These are phyloP conservation scores for Kwoniella newhampshirensis DNA, from an alignment of 768 basidiomycete species.

Conservation along the genomic window DNA sequence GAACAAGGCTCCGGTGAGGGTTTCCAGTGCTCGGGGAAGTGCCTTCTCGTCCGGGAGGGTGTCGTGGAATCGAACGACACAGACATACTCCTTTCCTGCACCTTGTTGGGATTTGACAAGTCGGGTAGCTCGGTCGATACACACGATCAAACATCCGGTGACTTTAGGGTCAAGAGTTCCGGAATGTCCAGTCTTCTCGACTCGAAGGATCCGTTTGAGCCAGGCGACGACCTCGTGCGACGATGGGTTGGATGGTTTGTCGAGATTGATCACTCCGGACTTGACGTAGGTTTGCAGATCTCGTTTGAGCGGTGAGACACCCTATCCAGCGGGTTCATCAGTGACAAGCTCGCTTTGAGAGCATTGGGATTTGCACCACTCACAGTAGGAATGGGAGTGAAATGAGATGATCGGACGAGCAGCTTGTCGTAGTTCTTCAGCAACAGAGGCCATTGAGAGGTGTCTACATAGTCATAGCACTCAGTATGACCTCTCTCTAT, in stretches of 20 bases:
- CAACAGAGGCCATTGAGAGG: slow-evolving; percentile 94
- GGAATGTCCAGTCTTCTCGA: slow-evolving; percentile 98
- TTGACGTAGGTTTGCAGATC: slow-evolving; percentile 90
- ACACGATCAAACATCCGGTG: slow-evolving; percentile 97
- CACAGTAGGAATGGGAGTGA: slow-evolving; percentile 86
- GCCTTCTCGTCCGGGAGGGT: slow-evolving; percentile 75
- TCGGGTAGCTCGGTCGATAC: slow-evolving; percentile 96
- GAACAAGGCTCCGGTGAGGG: slow-evolving; percentile 95
- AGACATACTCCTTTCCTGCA: slow-evolving; percentile 99
- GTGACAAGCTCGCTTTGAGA: background rate
- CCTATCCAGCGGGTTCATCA: slow-evolving; percentile 48
- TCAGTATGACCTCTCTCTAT: background rate
- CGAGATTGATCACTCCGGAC: slow-evolving; percentile 98
- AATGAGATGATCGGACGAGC: slow-evolving; percentile 90
- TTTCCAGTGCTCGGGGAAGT: slow-evolving; percentile 90
- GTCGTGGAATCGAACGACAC: slow-evolving; percentile 88
- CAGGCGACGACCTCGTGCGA: slow-evolving; percentile 99
- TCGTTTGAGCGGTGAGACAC: slow-evolving; percentile 90
- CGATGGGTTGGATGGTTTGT: slow-evolving; percentile 98
- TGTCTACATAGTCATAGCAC: slow-evolving; percentile 59
- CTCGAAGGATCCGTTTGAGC: slow-evolving; percentile 92
- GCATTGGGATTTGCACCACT: slow-evolving; percentile 5
- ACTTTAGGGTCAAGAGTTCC: slow-evolving; percentile 99
- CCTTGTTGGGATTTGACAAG: slow-evolving; percentile 98
- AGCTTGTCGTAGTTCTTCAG: slow-evolving; percentile 99